Percentiles rank a stretch among this genome's conserved stretches.
Evolutionary conservation across 495 filamentous ascomycete genomes (phyloP).

Genomic region (Penicillium malachiteum): DNA sequence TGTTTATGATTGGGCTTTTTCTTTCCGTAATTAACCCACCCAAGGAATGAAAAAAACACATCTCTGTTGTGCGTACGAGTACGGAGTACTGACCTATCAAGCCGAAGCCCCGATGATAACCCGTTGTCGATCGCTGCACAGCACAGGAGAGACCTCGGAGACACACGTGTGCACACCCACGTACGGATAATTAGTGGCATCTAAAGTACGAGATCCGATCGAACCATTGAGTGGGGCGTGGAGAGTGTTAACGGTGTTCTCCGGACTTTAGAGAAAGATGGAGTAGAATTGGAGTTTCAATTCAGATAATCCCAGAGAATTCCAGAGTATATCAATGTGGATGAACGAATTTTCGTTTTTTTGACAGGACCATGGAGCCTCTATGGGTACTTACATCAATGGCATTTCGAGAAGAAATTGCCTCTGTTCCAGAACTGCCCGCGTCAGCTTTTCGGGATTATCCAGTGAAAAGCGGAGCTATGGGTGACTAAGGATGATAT

Average conservation of each 20-base stretch:
- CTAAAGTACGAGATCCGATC: constrained; percentile 3
- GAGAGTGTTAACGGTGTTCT: background rate
- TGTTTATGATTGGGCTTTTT: no score
- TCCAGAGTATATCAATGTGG: no score
- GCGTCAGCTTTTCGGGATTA: background rate
- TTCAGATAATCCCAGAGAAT: no score
- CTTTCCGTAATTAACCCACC: no score
- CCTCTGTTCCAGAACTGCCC: no score
- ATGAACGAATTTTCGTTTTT: no score
- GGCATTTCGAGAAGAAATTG: no score
- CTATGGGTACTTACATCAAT: no score
- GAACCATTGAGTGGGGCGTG: constrained; percentile 1
- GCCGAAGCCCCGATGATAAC: background rate
- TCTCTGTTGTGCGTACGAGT: background rate
- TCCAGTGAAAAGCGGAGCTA: background rate
- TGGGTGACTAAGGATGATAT: background rate
- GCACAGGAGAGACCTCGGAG: background rate
- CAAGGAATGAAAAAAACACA: no score
- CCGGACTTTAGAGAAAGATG: background rate
- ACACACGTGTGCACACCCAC: background rate
- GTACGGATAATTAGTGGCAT: background rate
- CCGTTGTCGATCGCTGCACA: background rate
- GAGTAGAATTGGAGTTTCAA: background rate
- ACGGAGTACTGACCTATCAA: background rate
- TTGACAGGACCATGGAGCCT: no score